Evolutionary conservation across 2,329 filamentous ascomycete genomes (phyloP).

Genomic region (Aureobasidium sp.): DNA sequence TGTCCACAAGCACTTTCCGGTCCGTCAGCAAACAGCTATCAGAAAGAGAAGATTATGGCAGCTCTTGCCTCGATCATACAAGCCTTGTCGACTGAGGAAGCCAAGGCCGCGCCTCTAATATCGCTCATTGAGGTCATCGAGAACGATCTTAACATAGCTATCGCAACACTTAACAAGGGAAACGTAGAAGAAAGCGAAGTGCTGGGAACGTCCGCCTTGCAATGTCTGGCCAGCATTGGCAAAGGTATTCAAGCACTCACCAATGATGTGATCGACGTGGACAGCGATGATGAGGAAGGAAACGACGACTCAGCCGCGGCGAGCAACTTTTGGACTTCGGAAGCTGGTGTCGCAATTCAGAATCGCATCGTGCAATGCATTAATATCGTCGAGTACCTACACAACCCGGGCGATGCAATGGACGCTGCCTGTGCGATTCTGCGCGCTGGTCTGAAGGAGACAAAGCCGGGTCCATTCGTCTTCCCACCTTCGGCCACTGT

Average conservation of each 20-base stretch:
- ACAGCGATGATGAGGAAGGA: constrained; percentile 39
- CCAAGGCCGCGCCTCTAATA: constrained; percentile 49
- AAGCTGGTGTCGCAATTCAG: constrained; percentile 45
- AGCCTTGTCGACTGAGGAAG: constrained; percentile 54
- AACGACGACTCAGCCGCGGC: constrained; percentile 18
- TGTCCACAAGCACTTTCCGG: constrained; percentile 59
- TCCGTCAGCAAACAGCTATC: constrained; percentile 57
- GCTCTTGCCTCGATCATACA: constrained; percentile 72
- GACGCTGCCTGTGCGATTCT: constrained; percentile 67
- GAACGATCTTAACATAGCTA: constrained; percentile 48
- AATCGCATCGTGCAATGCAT: constrained; percentile 47
- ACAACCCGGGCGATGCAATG: constrained; percentile 57
- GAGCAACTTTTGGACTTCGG: constrained; percentile 43
- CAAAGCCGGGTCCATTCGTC: constrained; percentile 68
- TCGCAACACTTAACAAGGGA: constrained; percentile 26
- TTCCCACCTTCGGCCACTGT: constrained; percentile 61
- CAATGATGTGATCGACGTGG: constrained; percentile 62
- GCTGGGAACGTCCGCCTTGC: constrained; percentile 49
- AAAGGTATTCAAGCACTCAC: constrained; percentile 63
- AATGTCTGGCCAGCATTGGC: constrained; percentile 63
- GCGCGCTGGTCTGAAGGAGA: constrained; percentile 68
- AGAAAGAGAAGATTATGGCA: constrained; percentile 66
- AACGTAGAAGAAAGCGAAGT: constrained; percentile 37
- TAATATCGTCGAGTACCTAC: constrained; percentile 48
- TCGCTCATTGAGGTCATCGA: constrained; percentile 57